Base-by-base conservation (phyloP, 257 asterid species). In the Fraxinus quadrangulata region DNA sequence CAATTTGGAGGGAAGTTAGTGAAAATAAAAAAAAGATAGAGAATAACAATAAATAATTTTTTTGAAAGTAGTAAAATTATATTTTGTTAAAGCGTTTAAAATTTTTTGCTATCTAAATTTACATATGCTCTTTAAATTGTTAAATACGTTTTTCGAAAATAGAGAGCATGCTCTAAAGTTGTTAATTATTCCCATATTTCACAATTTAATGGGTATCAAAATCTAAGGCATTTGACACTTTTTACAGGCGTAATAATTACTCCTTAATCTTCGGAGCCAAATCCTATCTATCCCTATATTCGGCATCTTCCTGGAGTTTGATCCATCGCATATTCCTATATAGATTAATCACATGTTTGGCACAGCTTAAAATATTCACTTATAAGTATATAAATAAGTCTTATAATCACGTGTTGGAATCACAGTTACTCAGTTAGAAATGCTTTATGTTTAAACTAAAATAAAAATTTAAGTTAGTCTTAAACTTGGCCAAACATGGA, bases 281-380 rank as follows among this genome's bases (percentile, higher is more conserved):
- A 69, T 23, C 9, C 26, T 26, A 11, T 67, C 12, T 56, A 56
- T 56, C 13, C 26, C 56, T 6, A 61, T 2, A 7, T 63, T 16
- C 28, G 6, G 69, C 69, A 63, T 6, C n/a, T 63, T 26, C 34
- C 34, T 26, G 19, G 12, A 23, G 36, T 33, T 31, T 30, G 19
- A 66, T 10, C 77, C 33, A 26, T 21, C 24, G 84, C 72, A 77
- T 81, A 81, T 81, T 72, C 81, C 76, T 72, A n/a, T 45, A 10
- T 28, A 24, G 65, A 45, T 14, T 70, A 23, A 63, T 12, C 3
- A 2, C 69, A 9, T 26, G 69, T 63, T 63, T 63, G 69, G 69
- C 33, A 24, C 2, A 24, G 7, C 26, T 26, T 23, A 63, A 24
- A 26, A 9, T 17, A 63, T 24, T 24, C 6, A 63, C 17, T 63